These are phyloP conservation scores for Ensete glaucum DNA, from an alignment of 176 grass and related monocot genomes.

Conservation along the genomic window DNA sequence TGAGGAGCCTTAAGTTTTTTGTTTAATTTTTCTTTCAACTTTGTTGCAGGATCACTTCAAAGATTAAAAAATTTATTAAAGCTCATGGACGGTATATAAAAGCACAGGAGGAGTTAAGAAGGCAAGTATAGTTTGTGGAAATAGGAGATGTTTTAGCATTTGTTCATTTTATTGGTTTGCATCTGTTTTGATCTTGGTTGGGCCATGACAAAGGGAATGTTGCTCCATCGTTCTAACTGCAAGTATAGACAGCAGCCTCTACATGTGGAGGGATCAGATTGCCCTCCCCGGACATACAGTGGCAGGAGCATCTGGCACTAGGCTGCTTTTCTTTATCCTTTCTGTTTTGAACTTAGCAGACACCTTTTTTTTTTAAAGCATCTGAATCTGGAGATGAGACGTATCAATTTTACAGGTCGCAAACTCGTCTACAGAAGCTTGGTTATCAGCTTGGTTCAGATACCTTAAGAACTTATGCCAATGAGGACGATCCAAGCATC, in stretches of 20 bases:
- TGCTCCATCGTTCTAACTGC: too few species aligned
- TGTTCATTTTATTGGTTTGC: slow-evolving; percentile 14
- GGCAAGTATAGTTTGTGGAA: slow-evolving; percentile 24
- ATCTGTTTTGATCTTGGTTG: neutral
- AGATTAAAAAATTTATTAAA: slow-evolving; percentile 65
- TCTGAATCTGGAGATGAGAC: too few species aligned
- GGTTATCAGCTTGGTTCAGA: slow-evolving; percentile 54
- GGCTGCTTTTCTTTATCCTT: neutral
- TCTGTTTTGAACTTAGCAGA: neutral
- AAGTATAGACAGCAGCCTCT: neutral
- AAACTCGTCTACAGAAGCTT: slow-evolving; percentile 56
- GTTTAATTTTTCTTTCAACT: neutral
- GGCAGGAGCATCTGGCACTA: neutral
- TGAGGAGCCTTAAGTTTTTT: too few species aligned
- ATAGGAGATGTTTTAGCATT: neutral
- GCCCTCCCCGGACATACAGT: neutral
- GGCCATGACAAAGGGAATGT: neutral
- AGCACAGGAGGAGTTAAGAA: slow-evolving; percentile 68
- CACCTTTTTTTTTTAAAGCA: neutral
- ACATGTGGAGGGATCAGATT: neutral
- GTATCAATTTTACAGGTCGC: slow-evolving; percentile 32
- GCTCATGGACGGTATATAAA: slow-evolving; percentile 57
- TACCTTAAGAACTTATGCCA: slow-evolving; percentile 34
- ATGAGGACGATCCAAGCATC: slow-evolving; percentile 47
- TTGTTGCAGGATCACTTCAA: slow-evolving; percentile 53